These are phyloP conservation scores for Chernovozyma aurita DNA, from an alignment of 1,139 yeast genomes.

Conservation along the genomic window DNA sequence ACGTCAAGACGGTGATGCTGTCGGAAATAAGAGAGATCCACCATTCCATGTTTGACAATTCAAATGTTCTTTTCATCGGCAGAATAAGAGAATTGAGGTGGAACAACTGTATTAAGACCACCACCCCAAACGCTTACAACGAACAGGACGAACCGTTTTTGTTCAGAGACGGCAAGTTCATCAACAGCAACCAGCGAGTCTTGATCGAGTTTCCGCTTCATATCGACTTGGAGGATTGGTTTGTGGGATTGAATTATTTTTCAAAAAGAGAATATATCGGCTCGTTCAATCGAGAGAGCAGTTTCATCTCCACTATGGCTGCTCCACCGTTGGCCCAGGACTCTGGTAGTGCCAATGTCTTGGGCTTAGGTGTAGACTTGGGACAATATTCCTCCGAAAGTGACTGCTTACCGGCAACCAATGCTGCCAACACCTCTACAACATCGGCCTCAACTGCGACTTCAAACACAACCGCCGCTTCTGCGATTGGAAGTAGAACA, in stretches of 20 bases:
- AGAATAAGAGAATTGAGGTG: conserved; percentile 49
- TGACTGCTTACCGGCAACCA: background rate
- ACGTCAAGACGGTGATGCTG: conserved; percentile 51
- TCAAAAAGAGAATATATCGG: conserved; percentile 59
- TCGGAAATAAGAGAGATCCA: conserved; percentile 69
- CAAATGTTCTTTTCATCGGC: conserved; percentile 58
- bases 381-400: background rate
- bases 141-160: conserved; percentile 24
- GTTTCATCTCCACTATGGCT: conserved; percentile 7
- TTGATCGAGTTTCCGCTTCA: conserved; percentile 63
- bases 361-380: background rate
- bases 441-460: background rate
- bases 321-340: background rate
- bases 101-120: conserved; percentile 34
- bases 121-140: conserved; percentile 18
- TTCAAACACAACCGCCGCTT: background rate
- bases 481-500: background rate
- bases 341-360: background rate
- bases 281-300: conserved; percentile 5
- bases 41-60: conserved; percentile 59
- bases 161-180: conserved; percentile 29
- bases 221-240: conserved; percentile 81
- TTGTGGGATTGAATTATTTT: conserved; percentile 65
- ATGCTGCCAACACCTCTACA: background rate
- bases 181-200: conserved; percentile 37